Evolutionary conservation across 208 protist species (phyloP), one percentile per base, ranked within the genome.

Genomic region (Trypanosoma platydactyli): DNA sequence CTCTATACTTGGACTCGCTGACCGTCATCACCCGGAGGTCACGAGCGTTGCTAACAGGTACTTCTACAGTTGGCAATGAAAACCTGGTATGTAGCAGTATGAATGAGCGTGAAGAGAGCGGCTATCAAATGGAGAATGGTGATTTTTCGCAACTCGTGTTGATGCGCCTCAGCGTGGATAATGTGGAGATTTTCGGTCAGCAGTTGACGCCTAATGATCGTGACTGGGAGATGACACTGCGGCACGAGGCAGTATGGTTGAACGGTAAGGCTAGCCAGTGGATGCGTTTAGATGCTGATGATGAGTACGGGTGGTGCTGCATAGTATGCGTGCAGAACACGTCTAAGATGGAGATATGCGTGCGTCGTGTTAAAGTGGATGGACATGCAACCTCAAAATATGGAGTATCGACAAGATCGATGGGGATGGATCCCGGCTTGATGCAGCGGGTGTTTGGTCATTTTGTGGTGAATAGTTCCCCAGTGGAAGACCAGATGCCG

Each of bases 241-340:
- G 49, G n/a, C 48, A n/a, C 33, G 61, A 66, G 7, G 18, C 33
- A n/a, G 12, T 12, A 3, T 66, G 29, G 30, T 24, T 18, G 24
- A 3, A 54, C n/a, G 20, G 45, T 33, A 9, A 41, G 22, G 29
- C 29, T 7, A 22, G 42, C 27, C 24, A 52, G 45, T 50, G 16
- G 30, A 53, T 38, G 27, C 54, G 45, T 30, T 45, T 63, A 35
- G 55, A 49, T 29, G 13, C 46, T 40, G 45, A 25, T 18, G 15
- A 3, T 42, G 30, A 27, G 4, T 44, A 33, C 9, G 50, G 33
- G 20, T 67, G 61, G 61, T 9, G 30, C 6, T 22, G 61, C 42
- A 1, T 46, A 15, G 22, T 67, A 25, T 67, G 61, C 50, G 61
- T 25, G 38, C 22, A 50, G 51, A 67, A 56, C 20, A 29, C 22